Percentiles rank a stretch among this genome's conserved stretches.
Evolutionary conservation across 176 grass and related monocot genomes (phyloP).

Genomic region (Cenchrus americanus): DNA sequence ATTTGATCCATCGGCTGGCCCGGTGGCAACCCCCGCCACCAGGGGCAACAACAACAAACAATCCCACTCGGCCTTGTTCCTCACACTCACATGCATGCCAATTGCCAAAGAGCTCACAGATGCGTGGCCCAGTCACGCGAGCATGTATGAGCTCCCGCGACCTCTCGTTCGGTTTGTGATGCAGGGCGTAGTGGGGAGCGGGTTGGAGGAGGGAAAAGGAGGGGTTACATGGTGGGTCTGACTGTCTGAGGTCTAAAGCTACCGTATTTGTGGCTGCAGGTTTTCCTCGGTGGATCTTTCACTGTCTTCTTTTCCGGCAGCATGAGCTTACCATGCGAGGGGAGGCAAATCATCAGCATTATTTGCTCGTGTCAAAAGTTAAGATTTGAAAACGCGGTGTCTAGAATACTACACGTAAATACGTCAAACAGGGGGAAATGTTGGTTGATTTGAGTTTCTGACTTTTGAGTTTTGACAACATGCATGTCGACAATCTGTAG

Average conservation of each 20-base stretch:
- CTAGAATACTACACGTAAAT: too few relatives aligned
- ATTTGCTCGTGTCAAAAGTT: too few relatives aligned
- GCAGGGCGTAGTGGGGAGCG: constrained; percentile 33
- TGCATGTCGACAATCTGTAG: too few relatives aligned
- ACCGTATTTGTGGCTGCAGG: constrained; percentile 11
- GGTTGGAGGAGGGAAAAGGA: not conserved
- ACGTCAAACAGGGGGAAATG: too few relatives aligned
- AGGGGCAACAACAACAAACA: not conserved
- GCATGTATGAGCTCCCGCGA: not conserved
- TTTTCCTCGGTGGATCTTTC: constrained; percentile 4
- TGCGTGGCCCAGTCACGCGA: not conserved
- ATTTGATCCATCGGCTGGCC: not conserved
- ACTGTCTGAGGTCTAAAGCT: not conserved
- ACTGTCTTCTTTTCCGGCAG: not conserved
- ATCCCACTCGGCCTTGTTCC: constrained; percentile 31
- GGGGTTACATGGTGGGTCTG: not conserved
- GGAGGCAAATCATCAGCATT: too few relatives aligned
- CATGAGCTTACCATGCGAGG: not conserved
- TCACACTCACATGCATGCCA: constrained; percentile 37
- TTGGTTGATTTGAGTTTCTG: too few relatives aligned
- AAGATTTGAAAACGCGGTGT: too few relatives aligned
- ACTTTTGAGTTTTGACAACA: too few relatives aligned
- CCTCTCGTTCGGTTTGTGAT: constrained; percentile 19
- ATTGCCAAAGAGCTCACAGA: not conserved
- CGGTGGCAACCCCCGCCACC: not conserved